phyloP scores from a whole-genome alignment of 2,329 filamentous ascomycete species.

The Myriosclerotinia curreyana region DNA sequence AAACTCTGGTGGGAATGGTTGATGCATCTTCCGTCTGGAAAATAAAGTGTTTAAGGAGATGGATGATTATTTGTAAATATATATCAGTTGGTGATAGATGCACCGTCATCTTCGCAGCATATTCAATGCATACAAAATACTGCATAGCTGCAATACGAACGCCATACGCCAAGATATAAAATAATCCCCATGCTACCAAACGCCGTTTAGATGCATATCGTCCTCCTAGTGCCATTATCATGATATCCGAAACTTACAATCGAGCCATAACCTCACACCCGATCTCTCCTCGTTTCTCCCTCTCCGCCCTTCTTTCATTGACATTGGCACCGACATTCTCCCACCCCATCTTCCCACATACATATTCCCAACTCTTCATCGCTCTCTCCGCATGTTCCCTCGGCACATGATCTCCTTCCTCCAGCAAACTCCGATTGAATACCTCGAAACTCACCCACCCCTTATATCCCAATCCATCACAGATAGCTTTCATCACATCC shows the following conservation, averaged over 20 bases:
- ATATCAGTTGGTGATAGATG: neutral
- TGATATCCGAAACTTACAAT: neutral
- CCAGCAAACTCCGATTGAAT: conserved; percentile 44
- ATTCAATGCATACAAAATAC: neutral
- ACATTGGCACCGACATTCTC: conserved; percentile 1
- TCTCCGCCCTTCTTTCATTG: conserved; percentile 1
- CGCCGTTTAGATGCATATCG: neutral
- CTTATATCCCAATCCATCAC: conserved; percentile 53
- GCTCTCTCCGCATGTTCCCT: conserved; percentile 52
- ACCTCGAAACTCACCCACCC: conserved; percentile 60
- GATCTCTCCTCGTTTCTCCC: neutral
- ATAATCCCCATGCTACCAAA: neutral
- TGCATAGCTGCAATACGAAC: neutral
- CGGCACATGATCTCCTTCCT: conserved; percentile 46
- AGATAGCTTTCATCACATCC: conserved; percentile 51
- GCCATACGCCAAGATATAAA: neutral
- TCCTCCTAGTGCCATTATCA: neutral
- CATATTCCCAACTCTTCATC: conserved; percentile 45
- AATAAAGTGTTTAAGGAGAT: neutral
- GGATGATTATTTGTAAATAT: neutral
- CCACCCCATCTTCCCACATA: conserved; percentile 17
- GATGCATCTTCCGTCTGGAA: neutral
- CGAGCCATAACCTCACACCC: conserved; percentile 10
- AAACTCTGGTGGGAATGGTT: conserved; percentile 13
- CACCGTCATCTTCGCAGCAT: neutral